A percentile compares a stretch with the other conserved stretches of the same genome.
Conservation (phyloP, 768 basidiomycete genomes). For the Tephrocybe sp. region DNA sequence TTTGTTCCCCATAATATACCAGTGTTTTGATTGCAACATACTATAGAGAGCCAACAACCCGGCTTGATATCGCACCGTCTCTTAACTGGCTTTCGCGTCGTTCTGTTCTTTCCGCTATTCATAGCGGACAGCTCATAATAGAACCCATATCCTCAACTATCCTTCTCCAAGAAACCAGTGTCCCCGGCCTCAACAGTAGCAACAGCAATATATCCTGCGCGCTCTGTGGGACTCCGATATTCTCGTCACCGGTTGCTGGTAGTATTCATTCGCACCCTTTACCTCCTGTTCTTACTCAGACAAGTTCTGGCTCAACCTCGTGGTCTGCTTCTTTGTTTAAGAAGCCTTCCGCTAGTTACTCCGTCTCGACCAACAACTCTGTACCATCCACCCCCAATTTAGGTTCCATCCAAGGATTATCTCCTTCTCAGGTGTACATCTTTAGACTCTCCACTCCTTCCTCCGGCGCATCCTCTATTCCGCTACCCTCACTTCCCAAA, state of each 20-base stretch:
- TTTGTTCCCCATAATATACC: constrained; percentile 7
- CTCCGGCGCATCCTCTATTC: constrained; percentile 31
- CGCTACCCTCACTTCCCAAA: constrained; percentile 28
- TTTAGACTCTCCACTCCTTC: constrained; percentile 58
- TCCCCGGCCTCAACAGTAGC: constrained; percentile 44
- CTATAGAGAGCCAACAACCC: constrained; percentile 83
- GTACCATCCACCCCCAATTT: constrained; percentile 33
- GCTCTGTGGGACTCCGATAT: constrained; percentile 69
- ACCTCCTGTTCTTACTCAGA: constrained; percentile 30
- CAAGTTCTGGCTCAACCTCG: constrained; percentile 33
- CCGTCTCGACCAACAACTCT: constrained; percentile 26
- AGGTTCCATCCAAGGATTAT: constrained; percentile 24
- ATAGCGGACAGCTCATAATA: constrained; percentile 82
- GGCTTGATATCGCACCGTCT: constrained; percentile 92
- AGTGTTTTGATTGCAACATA: constrained; percentile 12
- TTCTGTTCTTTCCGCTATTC: constrained; percentile 80
- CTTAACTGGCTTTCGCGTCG: constrained; percentile 93
- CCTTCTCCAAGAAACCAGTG: constrained; percentile 56
- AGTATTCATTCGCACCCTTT: constrained; percentile 27
- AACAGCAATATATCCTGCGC: constrained; percentile 68
- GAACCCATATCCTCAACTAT: constrained; percentile 75
- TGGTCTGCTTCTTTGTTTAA: constrained; percentile 66
- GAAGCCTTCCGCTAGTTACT: constrained; percentile 34
- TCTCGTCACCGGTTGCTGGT: constrained; percentile 33
- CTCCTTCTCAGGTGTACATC: constrained; percentile 57